Base-by-base conservation (phyloP, 768 basidiomycete species). In the Tulasnella calospora region DNA sequence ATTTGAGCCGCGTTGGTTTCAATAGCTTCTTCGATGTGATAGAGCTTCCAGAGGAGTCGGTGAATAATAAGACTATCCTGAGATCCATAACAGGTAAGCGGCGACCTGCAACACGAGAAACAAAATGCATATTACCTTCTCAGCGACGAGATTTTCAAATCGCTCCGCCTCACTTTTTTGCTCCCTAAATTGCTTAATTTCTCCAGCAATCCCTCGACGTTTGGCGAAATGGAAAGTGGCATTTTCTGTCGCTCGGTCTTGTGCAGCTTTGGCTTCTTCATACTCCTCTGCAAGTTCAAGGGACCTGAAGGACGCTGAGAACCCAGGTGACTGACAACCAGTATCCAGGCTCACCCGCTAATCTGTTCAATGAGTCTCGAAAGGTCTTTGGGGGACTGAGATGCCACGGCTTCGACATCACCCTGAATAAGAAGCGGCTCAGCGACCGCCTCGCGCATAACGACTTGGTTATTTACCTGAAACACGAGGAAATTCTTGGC, bases 401-500 rank as follows among this genome's bases (percentile, higher is more conserved):
- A 94, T 0, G 98, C 98, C 44, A 99, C 94, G 2, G 95, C 94
- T 85, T 99, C 98, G 41, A 99, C 98, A 83, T 99, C 98, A 74
- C 98, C 98, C 82, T 80, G 47, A 19, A 3, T 17, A 33, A 44
- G 12, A 47, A 47, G 78, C 17, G 19, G 23, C 23, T 38, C 5
- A 74, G 71, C 36, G 21, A 40, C 30, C 73, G 73, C 4, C 47
- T 30, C 19, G 40, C 19, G 40, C 71, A 41, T 9, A 2, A n/a
- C 21, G 6, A 27, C 23, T 21, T 21, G 17, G 79, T 69, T 19
- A 10, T 80, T 71, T 21, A 80, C 80, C 83, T 99, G 98, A 86
- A 99, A 99, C 15, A 99, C 98, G 74, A 99, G 91, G 82, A 99
- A 99, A 86, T 99, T 99, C 87, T 98, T 98, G 17, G 98, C 98